Evolutionary conservation across 2,329 filamentous ascomycete genomes (phyloP), one percentile per base, ranked within the genome.

Genomic region (Sporothrix dimorphospora): DNA sequence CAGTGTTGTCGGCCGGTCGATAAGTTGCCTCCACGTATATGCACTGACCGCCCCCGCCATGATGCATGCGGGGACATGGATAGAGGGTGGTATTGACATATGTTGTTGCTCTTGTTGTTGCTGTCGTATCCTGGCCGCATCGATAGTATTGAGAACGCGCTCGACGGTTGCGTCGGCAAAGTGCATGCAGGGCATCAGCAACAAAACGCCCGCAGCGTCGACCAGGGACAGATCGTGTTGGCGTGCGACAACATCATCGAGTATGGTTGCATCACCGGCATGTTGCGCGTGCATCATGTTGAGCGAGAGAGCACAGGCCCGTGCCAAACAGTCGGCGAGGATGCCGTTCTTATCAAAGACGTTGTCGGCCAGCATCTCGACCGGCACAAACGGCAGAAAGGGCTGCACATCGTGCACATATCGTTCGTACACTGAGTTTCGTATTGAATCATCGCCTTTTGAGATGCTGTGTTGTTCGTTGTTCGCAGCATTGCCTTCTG

Each of bases 331-430:
- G 47, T 51, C 53, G 40, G 8, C 38, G 14, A 49, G 12, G 5
- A 63, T 21, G 51, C 61, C 16, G 59, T 11, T 65, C 40, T 65
- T 40, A 3, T 63, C 57, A 21, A 63, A 63, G 9, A 42, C 57
- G 57, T 24, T 16, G n/a, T 12, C 69, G 57, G 55, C 70, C 6
- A 71, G 61, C 61, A 67, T 55, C 11, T 47, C 70, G 19, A 19
- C 16, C 4, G 70, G 53, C 19, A 72, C 24, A 40, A 72, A 72
- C 4, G 70, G 70, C 3, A 72, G n/a, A 14, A 69, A 72, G 1
- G 70, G 63, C 19, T 40, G 49, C 2, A 68, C 47, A 21, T 72
- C 21, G 34, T 42, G 70, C 27, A 14, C 38, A 21, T 72, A 72
- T 0, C 16, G 27, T 6, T 51, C 51, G n/a, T 34, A 51, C 3